Base-by-base conservation (phyloP, 2,329 filamentous ascomycete species). In the Dactylellina sp. region DNA sequence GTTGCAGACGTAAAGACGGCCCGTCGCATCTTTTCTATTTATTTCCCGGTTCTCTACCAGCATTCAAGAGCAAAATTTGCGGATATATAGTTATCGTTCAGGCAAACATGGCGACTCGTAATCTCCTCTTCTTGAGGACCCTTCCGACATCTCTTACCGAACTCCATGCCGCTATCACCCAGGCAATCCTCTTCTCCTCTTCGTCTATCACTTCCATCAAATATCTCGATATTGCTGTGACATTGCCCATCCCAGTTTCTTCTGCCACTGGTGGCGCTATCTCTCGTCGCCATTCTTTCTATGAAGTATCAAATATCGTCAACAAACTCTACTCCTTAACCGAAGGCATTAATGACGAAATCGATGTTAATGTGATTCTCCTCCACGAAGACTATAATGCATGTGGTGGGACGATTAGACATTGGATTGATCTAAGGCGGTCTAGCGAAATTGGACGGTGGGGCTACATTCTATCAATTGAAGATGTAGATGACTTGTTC, bases 181-280 rank as follows among this genome's bases (percentile, higher is more conserved):
- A 72, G 32, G 68, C 53, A 16, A 42, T 72, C 11, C 68, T 72
- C 20, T 65, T 72, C 42, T 72, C 68, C 6, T 72, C 68, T 2
- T 72, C 68, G 28, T 72, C 68, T 7, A 65, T 75, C 53, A 66
- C 71, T 18, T 57, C 71, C 3, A 62, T 72, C 28, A 68, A 75
- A 20, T 42, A 56, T 24, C 71, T 75, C 12, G 71, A 75, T 14
- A 75, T 75, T 18, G 71, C 71, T 12, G 57, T 75, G 5, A 66
- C 71, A 7, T 56, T 75, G 3, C 53, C 63, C 32, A 25, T 42
- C 22, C 22, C 62, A 14, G 6, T n/a, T n/a, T n/a, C 32, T 4
- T 37, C 63, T 39, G 57, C 49, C 11, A 2, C 25, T 32, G 9
- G 7, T 22, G 12, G 24, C 5, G 47, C 39, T 14, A 46, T 72